Percentiles rank a stretch among this genome's conserved stretches.
These are phyloP conservation scores for Exophiala oligosperma DNA, from an alignment of 2,329 filamentous ascomycete species.

Conservation along the genomic window DNA sequence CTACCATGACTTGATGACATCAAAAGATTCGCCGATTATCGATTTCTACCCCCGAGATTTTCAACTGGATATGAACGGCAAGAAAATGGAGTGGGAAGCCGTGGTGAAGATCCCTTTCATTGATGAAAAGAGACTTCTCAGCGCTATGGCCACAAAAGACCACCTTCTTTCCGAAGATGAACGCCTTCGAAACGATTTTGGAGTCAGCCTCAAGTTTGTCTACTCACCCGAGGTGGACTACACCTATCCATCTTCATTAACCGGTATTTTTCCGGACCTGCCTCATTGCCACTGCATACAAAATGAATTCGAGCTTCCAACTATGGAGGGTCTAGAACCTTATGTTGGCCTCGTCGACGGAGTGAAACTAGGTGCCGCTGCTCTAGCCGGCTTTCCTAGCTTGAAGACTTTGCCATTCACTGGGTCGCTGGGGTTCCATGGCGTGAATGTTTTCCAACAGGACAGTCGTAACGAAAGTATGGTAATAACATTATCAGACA, in stretches of 20 bases:
- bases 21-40: conserved; percentile 84
- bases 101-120: conserved; percentile 99
- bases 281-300: conserved; percentile 85
- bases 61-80: conserved; percentile 98
- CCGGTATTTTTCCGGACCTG: conserved; percentile 88
- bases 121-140: conserved; percentile 80
- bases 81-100: conserved; percentile 99
- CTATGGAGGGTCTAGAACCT: conserved; percentile 84
- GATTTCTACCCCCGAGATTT: conserved; percentile 98
- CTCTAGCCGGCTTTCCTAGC: conserved; percentile 92
- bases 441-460: conserved; percentile 91
- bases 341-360: conserved; percentile 81
- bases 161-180: conserved; percentile 74
- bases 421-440: conserved; percentile 79
- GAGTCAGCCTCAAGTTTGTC: conserved; percentile 88
- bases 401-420: conserved; percentile 82
- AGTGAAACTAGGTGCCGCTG: conserved; percentile 75
- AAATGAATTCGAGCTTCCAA: conserved; percentile 93
- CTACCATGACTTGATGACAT: conserved; percentile 92
- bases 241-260: conserved; percentile 81
- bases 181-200: conserved; percentile 82
- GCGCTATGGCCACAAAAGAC: conserved; percentile 84
- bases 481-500: conserved; percentile 78
- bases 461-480: conserved; percentile 97
- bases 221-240: conserved; percentile 77